A percentile compares a stretch with the other conserved stretches of the same genome.
These are phyloP conservation scores for Alternaria brassicicola DNA, from an alignment of 2,329 filamentous ascomycete genomes.

Conservation along the genomic window DNA sequence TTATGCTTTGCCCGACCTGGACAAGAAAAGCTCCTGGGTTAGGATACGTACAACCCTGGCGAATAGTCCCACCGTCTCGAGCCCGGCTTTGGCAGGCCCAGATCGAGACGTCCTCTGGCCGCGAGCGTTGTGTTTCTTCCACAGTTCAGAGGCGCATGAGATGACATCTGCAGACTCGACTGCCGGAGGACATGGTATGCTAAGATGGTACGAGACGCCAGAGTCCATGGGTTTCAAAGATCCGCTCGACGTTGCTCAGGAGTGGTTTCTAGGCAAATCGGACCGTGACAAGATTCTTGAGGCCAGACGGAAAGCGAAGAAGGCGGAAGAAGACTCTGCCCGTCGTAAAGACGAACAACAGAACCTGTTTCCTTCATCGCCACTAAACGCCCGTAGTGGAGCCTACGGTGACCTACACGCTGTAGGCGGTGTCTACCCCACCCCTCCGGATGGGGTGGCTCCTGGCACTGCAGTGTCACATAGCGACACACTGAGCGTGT, in stretches of 20 bases:
- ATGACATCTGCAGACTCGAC: background rate
- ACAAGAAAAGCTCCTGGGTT: slow-evolving; percentile 38
- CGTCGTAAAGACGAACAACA: slow-evolving; percentile 40
- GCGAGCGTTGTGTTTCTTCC: slow-evolving; percentile 42
- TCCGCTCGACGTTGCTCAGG: slow-evolving; percentile 43
- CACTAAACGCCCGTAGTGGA: slow-evolving; percentile 43
- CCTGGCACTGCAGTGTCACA: slow-evolving; percentile 38
- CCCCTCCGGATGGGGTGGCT: slow-evolving; percentile 47
- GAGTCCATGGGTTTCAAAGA: slow-evolving; percentile 43
- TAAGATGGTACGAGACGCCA: slow-evolving; percentile 41
- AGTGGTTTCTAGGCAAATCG: slow-evolving; percentile 46
- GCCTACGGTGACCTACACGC: slow-evolving; percentile 47
- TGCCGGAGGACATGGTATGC: slow-evolving; percentile 11
- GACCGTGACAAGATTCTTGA: slow-evolving; percentile 45
- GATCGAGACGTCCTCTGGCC: slow-evolving; percentile 48
- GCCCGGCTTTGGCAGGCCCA: slow-evolving; percentile 15
- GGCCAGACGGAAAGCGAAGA: slow-evolving; percentile 51
- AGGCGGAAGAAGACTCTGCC: slow-evolving; percentile 55
- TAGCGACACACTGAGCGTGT: slow-evolving; percentile 38
- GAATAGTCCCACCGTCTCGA: slow-evolving; percentile 14
- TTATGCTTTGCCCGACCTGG: slow-evolving; percentile 34
- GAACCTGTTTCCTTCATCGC: slow-evolving; percentile 44
- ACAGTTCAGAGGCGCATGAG: slow-evolving; percentile 9
- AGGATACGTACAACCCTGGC: slow-evolving; percentile 34
- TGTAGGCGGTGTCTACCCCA: slow-evolving; percentile 49